Base-by-base conservation (phyloP, 164 flowering plant species). In the Cinnamomum micranthum region DNA sequence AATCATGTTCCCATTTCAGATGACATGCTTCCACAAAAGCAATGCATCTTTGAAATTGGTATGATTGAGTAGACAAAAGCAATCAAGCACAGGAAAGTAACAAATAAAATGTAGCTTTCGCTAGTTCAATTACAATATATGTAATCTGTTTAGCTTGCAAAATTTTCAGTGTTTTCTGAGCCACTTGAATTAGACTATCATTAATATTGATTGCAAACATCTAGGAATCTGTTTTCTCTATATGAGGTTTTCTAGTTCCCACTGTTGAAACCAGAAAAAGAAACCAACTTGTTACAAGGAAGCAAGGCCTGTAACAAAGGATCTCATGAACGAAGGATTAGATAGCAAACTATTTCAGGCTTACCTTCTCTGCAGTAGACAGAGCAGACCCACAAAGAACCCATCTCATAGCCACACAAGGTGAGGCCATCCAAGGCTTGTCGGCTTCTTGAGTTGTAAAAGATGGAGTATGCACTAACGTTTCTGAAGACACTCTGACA, bases 371-470 rank as follows among this genome's bases (percentile, higher is more conserved):
- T 31, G 82, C 84, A 28, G 80, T 51, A 77, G 96, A 88, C 25
- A 94, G 83, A 69, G 92, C 88, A 82, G 97, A 92, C 72, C 91
- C 97, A 82, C 98, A 94, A 4, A 92, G 77, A 80, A 88, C 82
- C 93, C 81, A 86, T 67, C 85, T 72, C 68, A 84, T 78, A 59
- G 79, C 75, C 41, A 77, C 84, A 79, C 58, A 71, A 62, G 78
- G 65, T 74, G 76, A 74, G 23, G 76, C 74, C 68, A 68, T 77
- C 85, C 87, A 83, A 70, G 65, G 15, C 73, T 80, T 55, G 60
- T 55, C 13, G n/a, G 60, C 17, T 55, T 55, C 60, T 17, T 55
- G 60, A 55, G 60, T 55, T 20, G n/a, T 55, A 55, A 41, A 35
- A 62, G 65, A 20, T 55, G 60, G 60, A 55, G 13, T 1, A 55